Conservation (phyloP, 805 yeast genomes). For the Candida andamanensis region DNA sequence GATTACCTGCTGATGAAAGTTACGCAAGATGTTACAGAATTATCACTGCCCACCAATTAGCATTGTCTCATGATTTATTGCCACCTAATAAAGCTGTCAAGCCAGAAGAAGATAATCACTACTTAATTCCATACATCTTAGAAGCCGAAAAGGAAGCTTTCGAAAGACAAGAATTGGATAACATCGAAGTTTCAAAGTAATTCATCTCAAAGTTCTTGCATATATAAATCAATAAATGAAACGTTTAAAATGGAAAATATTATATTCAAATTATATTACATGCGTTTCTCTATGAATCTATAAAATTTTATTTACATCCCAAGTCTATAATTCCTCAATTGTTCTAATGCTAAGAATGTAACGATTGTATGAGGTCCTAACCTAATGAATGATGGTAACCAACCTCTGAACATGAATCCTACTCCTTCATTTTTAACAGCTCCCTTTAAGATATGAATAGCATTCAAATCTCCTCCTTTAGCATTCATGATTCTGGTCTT, state of each 20-base stretch:
- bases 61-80: conserved; percentile 77
- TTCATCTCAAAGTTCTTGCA: not conserved
- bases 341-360: conserved; percentile 64
- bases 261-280: not conserved
- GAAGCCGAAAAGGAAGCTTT: conserved; percentile 91
- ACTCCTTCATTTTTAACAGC: conserved; percentile 70
- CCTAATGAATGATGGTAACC: conserved; percentile 84
- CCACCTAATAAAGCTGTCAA: conserved; percentile 75
- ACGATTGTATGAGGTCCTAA: conserved; percentile 78
- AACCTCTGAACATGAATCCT: conserved; percentile 81
- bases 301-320: conserved; percentile 33
- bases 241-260: not conserved
- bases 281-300: conserved; percentile 2
- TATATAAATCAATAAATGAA: not conserved
- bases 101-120: conserved; percentile 76
- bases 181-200: conserved; percentile 42
- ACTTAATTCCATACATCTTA: conserved; percentile 81
- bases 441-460: conserved; percentile 43
- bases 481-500: conserved; percentile 85
- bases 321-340: conserved; percentile 48
- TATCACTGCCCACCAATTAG: conserved; percentile 85
- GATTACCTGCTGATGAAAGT: conserved; percentile 78
- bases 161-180: conserved; percentile 87
- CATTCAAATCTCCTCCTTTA: conserved; percentile 39
- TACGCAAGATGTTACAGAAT: conserved; percentile 92